Evolutionary conservation across 805 yeast species (phyloP), one percentile per base, ranked within the genome.

Genomic region (Ogataea paraovalis): DNA sequence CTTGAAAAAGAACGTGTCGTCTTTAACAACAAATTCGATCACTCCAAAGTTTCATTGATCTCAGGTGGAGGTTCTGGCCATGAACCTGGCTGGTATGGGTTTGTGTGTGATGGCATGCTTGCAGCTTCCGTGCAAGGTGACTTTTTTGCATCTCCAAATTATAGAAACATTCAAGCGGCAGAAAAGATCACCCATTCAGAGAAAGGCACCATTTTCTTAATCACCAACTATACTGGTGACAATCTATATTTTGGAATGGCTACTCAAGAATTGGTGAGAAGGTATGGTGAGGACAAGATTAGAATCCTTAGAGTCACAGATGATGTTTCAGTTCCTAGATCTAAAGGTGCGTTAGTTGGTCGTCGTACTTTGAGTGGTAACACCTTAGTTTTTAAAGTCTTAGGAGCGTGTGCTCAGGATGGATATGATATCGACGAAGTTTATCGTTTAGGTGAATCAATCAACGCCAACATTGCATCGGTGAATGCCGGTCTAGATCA

Each of bases 41-140:
- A 47, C 1, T 33, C 44, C 1, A 60, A 59, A 27, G 71, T 69
- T 12, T 52, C 70, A 0, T 50, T 70, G 23, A 68, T 70, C 34
- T 58, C 67, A 47, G 74, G 74, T 13, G 74, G 74, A 19, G 75
- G 75, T 4, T 69, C 74, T 8, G 74, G 74, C 16, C 74, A 70
- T 49, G 74, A 70, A 48, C 74, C 74, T 6, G 73, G 73, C 1
- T 67, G 67, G 66, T 60, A 65, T 45, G 74, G 74, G 0, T 60
- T 69, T 41, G 73, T 70, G 14, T 67, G 71, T 14, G 50, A 60
- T 27, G 73, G 71, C 1, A 68, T 69, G 72, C 55, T 70, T 13
- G 45, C 69, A 13, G 73, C 73, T 4, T 65, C 69, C 20, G 73
- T 70, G 21, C 72, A 68, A 46, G 74, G 74, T 23, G 72, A 69